phyloP scores from a whole-genome alignment of 768 basidiomycete species.

The Auricularia sp. region DNA sequence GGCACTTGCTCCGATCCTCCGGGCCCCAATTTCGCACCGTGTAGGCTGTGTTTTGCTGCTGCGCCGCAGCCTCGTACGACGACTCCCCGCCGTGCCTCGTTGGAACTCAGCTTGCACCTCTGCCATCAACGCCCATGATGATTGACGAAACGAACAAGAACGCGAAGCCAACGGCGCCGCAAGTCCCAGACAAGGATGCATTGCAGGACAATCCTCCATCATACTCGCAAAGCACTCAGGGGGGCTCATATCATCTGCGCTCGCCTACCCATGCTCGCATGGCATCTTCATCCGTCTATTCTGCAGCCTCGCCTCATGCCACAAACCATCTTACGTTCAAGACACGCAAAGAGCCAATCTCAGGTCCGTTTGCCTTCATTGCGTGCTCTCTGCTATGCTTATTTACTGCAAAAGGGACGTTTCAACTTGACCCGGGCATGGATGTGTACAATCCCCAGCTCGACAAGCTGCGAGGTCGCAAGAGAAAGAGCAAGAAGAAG shows the following conservation, averaged over 20 bases:
- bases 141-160: background rate
- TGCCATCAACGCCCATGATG: no score
- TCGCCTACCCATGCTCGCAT: background rate
- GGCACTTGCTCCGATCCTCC: no score
- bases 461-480: background rate
- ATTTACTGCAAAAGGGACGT: background rate
- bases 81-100: no score
- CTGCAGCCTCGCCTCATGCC: background rate
- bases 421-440: conserved; percentile 6
- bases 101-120: no score
- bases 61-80: no score
- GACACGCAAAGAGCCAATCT: conserved; percentile 6
- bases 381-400: background rate
- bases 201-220: background rate
- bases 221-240: background rate
- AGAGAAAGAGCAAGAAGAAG: conserved; percentile 4
- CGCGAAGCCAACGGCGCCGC: background rate
- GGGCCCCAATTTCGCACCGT: no score
- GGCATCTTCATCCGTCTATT: background rate
- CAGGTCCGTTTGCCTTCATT: background rate
- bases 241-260: background rate
- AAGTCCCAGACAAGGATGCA: background rate
- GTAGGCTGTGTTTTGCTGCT: no score
- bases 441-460: conserved; percentile 2
- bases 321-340: conserved; percentile 6